Evolutionary conservation across 176 grass and related monocot genomes (phyloP).

Genomic region (Elaeis guineensis): DNA sequence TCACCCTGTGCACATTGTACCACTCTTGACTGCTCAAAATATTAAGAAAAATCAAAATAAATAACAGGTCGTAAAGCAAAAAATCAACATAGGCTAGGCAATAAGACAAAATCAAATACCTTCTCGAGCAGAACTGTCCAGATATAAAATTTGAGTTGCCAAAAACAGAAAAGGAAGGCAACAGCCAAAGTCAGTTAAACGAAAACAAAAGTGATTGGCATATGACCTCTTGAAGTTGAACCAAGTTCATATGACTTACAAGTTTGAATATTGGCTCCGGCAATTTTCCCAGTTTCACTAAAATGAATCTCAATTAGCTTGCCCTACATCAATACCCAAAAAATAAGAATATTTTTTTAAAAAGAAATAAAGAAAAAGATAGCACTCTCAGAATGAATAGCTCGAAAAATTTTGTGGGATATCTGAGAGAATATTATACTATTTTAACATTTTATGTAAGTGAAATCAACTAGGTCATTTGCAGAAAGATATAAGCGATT

Average conservation of each 20-base stretch:
- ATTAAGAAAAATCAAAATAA: constrained; percentile 22
- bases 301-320: constrained; percentile 99
- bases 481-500: too few species aligned
- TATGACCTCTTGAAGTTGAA: too few species aligned
- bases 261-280: constrained; percentile 92
- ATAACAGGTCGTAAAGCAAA: constrained; percentile 5
- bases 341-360: background rate
- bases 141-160: constrained; percentile 9
- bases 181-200: background rate
- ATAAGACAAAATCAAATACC: constrained; percentile 41
- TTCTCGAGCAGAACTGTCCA: constrained; percentile 95
- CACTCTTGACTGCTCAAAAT: constrained; percentile 75
- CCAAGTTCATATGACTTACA: constrained; percentile 29
- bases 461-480: too few species aligned
- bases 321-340: constrained; percentile 42
- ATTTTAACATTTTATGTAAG: too few species aligned
- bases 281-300: constrained; percentile 84
- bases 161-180: constrained; percentile 21
- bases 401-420: background rate
- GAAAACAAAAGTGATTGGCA: too few species aligned
- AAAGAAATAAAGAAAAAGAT: too few species aligned
- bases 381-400: too few species aligned
- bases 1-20: constrained; percentile 82
- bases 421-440: background rate
- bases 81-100: constrained; percentile 12